Conservation (phyloP, 2,329 filamentous ascomycete species). For the Arthrobotrys musiformis region DNA sequence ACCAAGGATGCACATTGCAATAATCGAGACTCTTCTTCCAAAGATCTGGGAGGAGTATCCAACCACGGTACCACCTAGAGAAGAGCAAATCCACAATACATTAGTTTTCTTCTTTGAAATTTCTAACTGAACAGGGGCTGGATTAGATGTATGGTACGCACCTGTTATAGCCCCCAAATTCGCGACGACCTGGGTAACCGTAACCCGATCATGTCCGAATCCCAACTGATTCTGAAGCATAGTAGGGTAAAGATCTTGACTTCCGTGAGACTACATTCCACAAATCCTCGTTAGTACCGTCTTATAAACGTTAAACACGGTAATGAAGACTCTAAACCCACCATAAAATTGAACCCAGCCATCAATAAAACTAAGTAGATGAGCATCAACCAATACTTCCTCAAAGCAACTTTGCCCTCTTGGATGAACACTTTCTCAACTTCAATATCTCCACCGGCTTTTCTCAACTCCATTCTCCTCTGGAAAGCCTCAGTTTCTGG, state of each 20-base stretch:
- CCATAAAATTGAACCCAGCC: slow-evolving; percentile 92
- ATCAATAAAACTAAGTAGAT: slow-evolving; percentile 85
- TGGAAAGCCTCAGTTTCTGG: slow-evolving; percentile 81
- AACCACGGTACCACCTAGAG: slow-evolving; percentile 73
- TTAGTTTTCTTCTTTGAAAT: too few species aligned
- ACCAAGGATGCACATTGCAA: slow-evolving; percentile 73
- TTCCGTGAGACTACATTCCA: slow-evolving; percentile 72
- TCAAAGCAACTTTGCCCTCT: slow-evolving; percentile 81
- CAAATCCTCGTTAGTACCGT: neutral
- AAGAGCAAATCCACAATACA: neutral
- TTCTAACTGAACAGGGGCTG: too few species aligned
- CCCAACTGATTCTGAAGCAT: slow-evolving; percentile 70
- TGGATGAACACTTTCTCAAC: slow-evolving; percentile 73
- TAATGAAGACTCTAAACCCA: slow-evolving; percentile 56
- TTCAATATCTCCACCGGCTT: slow-evolving; percentile 68
- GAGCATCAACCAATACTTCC: slow-evolving; percentile 81
- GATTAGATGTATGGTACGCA: slow-evolving; percentile 50
- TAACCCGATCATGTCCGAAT: slow-evolving; percentile 70
- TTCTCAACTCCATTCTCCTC: slow-evolving; percentile 68
- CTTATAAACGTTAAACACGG: neutral
- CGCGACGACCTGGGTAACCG: slow-evolving; percentile 77
- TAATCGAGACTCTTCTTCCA: slow-evolving; percentile 74
- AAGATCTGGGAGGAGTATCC: slow-evolving; percentile 80
- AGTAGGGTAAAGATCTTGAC: slow-evolving; percentile 73
- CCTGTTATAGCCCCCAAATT: slow-evolving; percentile 74